Base-by-base conservation (phyloP, 2,329 filamentous ascomycete genomes). In the Exophiala dermatitidis region DNA sequence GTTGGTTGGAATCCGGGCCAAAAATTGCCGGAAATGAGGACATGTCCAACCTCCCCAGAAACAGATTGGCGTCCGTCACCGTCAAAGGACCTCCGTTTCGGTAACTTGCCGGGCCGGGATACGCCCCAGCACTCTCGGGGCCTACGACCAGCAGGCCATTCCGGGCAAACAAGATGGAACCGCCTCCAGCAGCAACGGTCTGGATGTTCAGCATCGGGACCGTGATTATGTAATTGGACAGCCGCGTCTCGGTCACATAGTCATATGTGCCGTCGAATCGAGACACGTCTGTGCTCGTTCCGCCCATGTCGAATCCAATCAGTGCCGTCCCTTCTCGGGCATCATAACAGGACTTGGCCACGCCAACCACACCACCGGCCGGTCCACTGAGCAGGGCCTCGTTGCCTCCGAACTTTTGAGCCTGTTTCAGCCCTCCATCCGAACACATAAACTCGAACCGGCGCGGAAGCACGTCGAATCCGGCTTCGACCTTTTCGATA, bases 391-490 rank as follows among this genome's bases (percentile, higher is more conserved):
- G 67, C 54, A 95, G 94, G 2, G 88, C 89, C 63, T 85, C 83
- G 3, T 95, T 72, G 0, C 90, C 90, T 0, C 86, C 90, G 65
- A 95, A 40, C 62, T 73, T 62, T 32, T 63, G 59, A 5, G 71
- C 64, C 47, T 70, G 66, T 3, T 81, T 78, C 2, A 83, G 67
- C 2, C 79, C 80, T 28, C 88, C 88, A 59, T 94, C 88, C 6
- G 85, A 90, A 68, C 95, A 89, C 90, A 95, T 95, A 62, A 96
- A 95, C 66, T 95, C 90, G 71, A 88, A 95, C 54, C 89, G 77
- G 40, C 78, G 75, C 30, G 66, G 68, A 19, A 19, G 19, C 19
- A 19, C 19, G 19, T 19, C 19, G 37, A 72, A 70, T 1, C 67
- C 69, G 53, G 70, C 65, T 3, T 29, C 6, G 31, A 53, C 28